Conservation (phyloP, 352 stramenopile genomes). For the Globisporangium heterothallicum region DNA sequence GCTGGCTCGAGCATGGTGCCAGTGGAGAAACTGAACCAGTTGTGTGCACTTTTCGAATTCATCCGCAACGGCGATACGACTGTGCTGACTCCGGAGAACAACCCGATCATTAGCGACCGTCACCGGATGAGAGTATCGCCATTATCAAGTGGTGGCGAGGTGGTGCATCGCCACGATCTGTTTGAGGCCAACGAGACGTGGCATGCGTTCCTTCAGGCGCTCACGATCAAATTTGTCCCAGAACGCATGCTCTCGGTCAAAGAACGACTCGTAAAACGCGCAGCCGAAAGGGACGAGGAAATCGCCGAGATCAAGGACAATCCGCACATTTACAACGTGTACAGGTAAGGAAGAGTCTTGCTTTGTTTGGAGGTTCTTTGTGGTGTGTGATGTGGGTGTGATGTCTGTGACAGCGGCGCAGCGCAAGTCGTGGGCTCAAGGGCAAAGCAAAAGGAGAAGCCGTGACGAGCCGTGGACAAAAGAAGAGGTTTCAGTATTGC, state of each 20-base stretch:
- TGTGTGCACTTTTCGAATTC: conserved; percentile 76
- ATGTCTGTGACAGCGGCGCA: conserved; percentile 3
- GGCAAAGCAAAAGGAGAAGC: background rate
- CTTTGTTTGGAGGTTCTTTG: background rate
- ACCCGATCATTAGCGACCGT: conserved; percentile 28
- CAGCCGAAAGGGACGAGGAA: conserved; percentile 39
- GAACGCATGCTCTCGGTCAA: conserved; percentile 58
- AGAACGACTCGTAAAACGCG: conserved; percentile 51
- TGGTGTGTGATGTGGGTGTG: background rate
- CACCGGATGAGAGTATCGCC: background rate
- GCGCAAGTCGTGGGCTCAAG: background rate
- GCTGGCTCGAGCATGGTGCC: no score
- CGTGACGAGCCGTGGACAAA: no score
- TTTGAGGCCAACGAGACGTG: conserved; percentile 35
- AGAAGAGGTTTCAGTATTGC: no score
- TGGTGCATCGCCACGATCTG: conserved; percentile 33
- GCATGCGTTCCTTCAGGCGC: conserved; percentile 50
- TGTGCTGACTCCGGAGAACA: conserved; percentile 41
- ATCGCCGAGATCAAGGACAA: conserved; percentile 52
- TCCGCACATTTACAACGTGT: conserved; percentile 57
- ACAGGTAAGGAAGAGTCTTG: conserved; percentile 27
- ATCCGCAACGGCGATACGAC: conserved; percentile 47
- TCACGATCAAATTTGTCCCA: conserved; percentile 66
- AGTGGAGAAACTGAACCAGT: conserved; percentile 41
- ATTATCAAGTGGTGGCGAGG: background rate